phyloP scores from a whole-genome alignment of 257 asterid species.

The Ehretia macrophylla region DNA sequence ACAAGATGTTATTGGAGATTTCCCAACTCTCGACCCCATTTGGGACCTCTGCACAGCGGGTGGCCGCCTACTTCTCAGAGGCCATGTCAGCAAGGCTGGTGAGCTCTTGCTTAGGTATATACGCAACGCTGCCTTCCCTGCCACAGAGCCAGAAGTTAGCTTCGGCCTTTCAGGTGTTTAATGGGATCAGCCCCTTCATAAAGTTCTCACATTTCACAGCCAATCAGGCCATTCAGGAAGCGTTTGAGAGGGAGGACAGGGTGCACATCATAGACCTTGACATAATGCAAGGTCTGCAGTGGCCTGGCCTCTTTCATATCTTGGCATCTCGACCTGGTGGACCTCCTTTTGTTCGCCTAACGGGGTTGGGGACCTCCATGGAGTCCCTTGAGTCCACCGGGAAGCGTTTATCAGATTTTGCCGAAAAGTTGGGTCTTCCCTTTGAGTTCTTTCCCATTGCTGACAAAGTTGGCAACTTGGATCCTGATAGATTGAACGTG shows the following conservation, averaged over 20 bases:
- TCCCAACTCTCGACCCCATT: conserved; percentile 90
- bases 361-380: conserved; percentile 82
- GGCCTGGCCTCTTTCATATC: conserved; percentile 96
- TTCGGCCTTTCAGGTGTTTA: conserved; percentile 84
- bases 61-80: conserved; percentile 95
- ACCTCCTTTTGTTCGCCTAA: conserved; percentile 82
- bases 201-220: conserved; percentile 97
- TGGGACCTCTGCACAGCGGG: conserved; percentile 97
- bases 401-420: conserved; percentile 81
- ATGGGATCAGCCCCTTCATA: conserved; percentile 90
- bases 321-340: conserved; percentile 90
- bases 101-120: conserved; percentile 81
- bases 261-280: conserved; percentile 97
- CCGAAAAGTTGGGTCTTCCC: conserved; percentile 77
- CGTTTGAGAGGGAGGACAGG: conserved; percentile 84
- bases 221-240: conserved; percentile 95
- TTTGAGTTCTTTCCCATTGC: conserved; percentile 80
- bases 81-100: conserved; percentile 92
- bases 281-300: conserved; percentile 95
- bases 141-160: conserved; percentile 79
- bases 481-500: conserved; percentile 57
- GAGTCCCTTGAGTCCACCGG: conserved; percentile 95
- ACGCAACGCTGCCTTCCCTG: conserved; percentile 59
- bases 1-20: conserved; percentile 67
- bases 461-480: conserved; percentile 77